Evolutionary conservation across 176 grass and related monocot genomes (phyloP).

Genomic region (Carex parvula): DNA sequence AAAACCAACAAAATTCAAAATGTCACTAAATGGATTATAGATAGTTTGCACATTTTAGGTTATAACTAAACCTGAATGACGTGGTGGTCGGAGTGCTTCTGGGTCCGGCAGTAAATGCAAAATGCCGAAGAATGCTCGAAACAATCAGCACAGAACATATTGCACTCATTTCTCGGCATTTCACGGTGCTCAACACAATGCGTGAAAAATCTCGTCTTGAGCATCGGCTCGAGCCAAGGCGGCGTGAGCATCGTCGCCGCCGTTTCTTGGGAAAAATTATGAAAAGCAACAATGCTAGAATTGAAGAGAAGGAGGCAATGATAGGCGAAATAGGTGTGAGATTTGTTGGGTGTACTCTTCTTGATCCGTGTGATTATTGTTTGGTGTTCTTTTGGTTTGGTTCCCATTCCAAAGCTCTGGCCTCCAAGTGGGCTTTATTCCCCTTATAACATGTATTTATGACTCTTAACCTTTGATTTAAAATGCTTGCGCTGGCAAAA

Average conservation of each 20-base stretch:
- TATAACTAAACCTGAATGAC: constrained; percentile 59
- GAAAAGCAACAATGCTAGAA: background rate
- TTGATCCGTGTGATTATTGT: constrained; percentile 5
- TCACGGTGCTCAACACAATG: constrained; percentile 31
- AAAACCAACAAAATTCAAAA: background rate
- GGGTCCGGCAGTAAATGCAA: constrained; percentile 44
- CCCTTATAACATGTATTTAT: background rate
- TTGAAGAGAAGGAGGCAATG: background rate
- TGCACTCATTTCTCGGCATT: constrained; percentile 49
- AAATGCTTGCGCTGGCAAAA: constrained; percentile 3
- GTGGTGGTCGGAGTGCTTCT: constrained; percentile 40
- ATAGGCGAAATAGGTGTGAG: constrained; percentile 20
- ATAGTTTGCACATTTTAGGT: background rate
- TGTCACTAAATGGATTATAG: background rate
- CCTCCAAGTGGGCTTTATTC: constrained; percentile 20
- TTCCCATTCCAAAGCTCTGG: constrained; percentile 21
- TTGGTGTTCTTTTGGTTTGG: constrained; percentile 24
- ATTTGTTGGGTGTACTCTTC: constrained; percentile 10
- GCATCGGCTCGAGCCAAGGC: constrained; percentile 45
- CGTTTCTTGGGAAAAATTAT: background rate
- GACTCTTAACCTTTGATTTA: constrained; percentile 17
- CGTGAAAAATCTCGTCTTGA: constrained; percentile 45
- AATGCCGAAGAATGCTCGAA: constrained; percentile 20
- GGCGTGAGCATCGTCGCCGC: constrained; percentile 23
- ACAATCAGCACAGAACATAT: constrained; percentile 57